Percentiles rank a stretch among this genome's conserved stretches.
Evolutionary conservation across 306 rosid genomes (phyloP).

Genomic region (Abrus pulchellus): DNA sequence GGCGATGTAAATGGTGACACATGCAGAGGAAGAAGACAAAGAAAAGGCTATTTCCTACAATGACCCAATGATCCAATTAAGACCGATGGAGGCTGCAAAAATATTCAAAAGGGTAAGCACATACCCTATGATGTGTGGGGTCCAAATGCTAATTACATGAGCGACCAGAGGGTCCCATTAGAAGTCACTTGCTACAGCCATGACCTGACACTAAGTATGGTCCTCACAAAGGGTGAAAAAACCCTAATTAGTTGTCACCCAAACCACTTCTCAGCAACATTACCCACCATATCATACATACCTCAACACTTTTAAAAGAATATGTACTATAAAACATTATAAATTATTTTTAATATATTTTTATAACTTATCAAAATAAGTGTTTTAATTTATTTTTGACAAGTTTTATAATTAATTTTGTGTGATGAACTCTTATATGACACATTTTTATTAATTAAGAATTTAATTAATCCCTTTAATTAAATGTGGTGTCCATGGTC

Average conservation of each 20-base stretch:
- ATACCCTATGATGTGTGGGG: conserved; percentile 52
- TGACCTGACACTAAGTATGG: conserved; percentile 33
- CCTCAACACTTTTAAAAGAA: neutral
- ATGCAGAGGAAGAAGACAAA: conserved; percentile 45
- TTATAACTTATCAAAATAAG: no score
- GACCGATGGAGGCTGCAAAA: conserved; percentile 21
- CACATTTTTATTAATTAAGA: no score
- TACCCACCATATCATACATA: no score
- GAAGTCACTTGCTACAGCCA: conserved; percentile 48
- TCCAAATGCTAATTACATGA: conserved; percentile 58
- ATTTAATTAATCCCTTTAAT: no score
- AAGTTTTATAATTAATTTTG: no score
- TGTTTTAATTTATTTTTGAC: no score
- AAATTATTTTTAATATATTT: no score
- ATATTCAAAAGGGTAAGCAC: conserved; percentile 1
- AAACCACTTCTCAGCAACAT: no score
- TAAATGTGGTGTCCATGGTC: neutral
- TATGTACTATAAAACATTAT: no score
- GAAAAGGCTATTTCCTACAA: conserved; percentile 18
- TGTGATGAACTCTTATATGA: no score
- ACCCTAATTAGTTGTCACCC: neutral
- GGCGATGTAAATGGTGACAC: conserved; percentile 41
- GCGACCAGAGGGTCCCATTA: conserved; percentile 64
- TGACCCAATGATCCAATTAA: conserved; percentile 41
- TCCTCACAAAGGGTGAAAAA: neutral